Evolutionary conservation across 148 eudicot species (phyloP).

Genomic region (Rhododendron ferrugineum): DNA sequence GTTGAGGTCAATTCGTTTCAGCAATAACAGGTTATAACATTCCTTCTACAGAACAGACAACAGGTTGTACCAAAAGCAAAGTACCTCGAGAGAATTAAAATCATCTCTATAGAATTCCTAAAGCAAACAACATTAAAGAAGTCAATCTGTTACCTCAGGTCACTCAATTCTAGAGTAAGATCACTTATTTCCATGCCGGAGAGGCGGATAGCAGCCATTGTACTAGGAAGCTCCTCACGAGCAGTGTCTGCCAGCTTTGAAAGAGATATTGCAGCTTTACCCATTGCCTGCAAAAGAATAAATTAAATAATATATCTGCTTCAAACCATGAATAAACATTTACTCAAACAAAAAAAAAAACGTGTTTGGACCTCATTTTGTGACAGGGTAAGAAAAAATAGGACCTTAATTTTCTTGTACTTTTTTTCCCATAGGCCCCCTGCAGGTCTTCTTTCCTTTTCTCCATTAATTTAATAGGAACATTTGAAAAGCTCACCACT

Average conservation of each 20-base stretch:
- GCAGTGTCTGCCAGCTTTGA: slow-evolving; percentile 84
- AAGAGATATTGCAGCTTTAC: slow-evolving; percentile 68
- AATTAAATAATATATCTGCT: background rate
- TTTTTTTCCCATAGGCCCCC: background rate
- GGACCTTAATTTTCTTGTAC: background rate
- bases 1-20: background rate
- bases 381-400: background rate
- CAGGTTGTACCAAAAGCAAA: background rate
- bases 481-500: background rate
- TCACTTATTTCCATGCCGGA: slow-evolving; percentile 96
- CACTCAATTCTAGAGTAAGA: slow-evolving; percentile 82
- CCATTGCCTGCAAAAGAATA: slow-evolving; percentile 58
- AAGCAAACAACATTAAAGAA: background rate
- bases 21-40: background rate
- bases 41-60: background rate
- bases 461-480: background rate
- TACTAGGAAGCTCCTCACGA: slow-evolving; percentile 81
- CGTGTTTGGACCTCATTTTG: background rate
- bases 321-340: background rate
- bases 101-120: background rate
- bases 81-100: background rate
- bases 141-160: slow-evolving; percentile 51
- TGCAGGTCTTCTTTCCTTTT: background rate
- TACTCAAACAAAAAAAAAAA: background rate
- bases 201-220: slow-evolving; percentile 87